These are phyloP conservation scores for Chloromonas sp. DNA, from an alignment of 163 green algal genomes.

Conservation along the genomic window DNA sequence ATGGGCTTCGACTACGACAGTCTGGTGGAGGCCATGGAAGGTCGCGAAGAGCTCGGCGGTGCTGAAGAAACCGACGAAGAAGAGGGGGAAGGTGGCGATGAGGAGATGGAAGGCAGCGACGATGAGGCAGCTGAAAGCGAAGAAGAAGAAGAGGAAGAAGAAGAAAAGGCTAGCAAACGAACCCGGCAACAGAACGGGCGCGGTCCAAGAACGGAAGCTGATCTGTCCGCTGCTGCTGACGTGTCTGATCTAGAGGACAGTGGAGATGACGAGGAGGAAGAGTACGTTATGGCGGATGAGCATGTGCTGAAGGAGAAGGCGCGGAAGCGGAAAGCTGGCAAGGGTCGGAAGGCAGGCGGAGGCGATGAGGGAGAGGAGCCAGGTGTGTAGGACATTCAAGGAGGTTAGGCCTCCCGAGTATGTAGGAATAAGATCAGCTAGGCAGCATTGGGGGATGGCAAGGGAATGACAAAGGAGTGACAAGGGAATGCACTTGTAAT, in stretches of 20 bases:
- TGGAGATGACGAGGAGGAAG: background rate
- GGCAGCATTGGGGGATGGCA: no score
- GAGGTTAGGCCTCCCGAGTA: background rate
- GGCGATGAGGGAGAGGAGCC: background rate
- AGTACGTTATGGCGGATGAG: background rate
- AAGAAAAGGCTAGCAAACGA: background rate
- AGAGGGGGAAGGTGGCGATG: background rate
- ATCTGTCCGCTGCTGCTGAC: no score
- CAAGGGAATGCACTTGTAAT: no score
- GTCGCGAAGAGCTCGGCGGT: background rate
- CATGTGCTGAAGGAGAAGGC: background rate
- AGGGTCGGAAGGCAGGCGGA: background rate
- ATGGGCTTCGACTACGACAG: slow-evolving; percentile 26
- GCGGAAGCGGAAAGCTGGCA: background rate
- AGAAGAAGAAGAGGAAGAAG: slow-evolving; percentile 15
- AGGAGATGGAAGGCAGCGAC: background rate
- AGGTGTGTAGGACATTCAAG: background rate
- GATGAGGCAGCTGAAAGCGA: slow-evolving; percentile 16
- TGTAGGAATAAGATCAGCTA: no score
- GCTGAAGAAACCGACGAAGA: background rate
- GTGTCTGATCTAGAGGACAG: background rate
- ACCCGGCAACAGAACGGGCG: no score
- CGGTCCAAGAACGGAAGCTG: no score
- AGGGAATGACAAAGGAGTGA: no score
- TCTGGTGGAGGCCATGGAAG: slow-evolving; percentile 17